phyloP scores from a whole-genome alignment of 441 rosid genomes.

The Isatis lusitanica region DNA sequence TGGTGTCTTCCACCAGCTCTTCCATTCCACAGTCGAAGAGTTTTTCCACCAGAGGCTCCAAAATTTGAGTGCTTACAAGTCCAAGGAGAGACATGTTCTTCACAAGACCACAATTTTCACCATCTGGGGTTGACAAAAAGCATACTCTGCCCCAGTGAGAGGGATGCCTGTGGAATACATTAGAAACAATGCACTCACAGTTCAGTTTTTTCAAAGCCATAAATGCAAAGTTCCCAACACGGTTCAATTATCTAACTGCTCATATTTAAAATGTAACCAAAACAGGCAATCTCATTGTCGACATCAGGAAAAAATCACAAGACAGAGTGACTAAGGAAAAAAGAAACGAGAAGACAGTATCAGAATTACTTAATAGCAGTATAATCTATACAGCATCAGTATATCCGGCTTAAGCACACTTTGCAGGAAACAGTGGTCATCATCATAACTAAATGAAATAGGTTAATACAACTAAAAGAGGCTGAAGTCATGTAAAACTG shows the following conservation, averaged over 20 bases:
- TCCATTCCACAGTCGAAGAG: constrained; percentile 73
- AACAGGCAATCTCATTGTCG: neutral
- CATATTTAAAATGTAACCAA: neutral
- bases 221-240: neutral
- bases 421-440: constrained; percentile 5
- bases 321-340: neutral
- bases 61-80: constrained; percentile 61
- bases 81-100: constrained; percentile 82
- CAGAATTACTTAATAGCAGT: neutral
- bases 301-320: constrained; percentile 7
- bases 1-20: constrained; percentile 54
- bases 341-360: constrained; percentile 3
- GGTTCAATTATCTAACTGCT: neutral
- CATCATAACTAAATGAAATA: constrained; percentile 13
- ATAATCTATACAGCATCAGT: constrained; percentile 2
- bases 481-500: constrained; percentile 8
- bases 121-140: constrained; percentile 93
- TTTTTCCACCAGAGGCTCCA: constrained; percentile 49
- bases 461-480: neutral
- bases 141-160: constrained; percentile 98
- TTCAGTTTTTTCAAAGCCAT: neutral
- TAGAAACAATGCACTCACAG: constrained; percentile 11
- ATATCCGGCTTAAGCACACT: neutral
- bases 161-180: constrained; percentile 66
- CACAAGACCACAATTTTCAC: constrained; percentile 96